Base-by-base conservation (phyloP, 306 rosid genomes). In the Biancaea sappan region DNA sequence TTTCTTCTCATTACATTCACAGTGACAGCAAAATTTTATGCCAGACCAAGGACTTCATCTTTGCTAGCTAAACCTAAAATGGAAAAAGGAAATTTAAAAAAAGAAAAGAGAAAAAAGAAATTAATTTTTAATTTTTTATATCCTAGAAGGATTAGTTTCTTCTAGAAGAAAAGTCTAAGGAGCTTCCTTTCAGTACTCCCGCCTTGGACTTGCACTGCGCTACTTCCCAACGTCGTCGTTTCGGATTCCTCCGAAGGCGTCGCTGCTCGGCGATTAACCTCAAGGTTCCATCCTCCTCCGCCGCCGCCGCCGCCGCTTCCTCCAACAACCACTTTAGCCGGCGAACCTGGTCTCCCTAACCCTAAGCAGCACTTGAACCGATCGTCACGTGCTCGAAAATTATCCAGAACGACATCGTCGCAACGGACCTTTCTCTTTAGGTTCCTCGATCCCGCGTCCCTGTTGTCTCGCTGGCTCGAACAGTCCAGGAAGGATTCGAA, bases 121-220 rank as follows among this genome's bases (percentile, higher is more conserved):
- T 37, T 37, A 3, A 37, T 37, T 11, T 31, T 0, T n/a, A n/a
- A n/a, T n/a, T n/a, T 44, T 44, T 48, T 15, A 47, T 15, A 21
- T 8, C 12, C 12, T 51, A n/a, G 24, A 3, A 47, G 52, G 52
- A 43, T 11, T 13, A 7, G 9, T 8, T 4, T 15, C 41, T 37
- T 74, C 63, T 63, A 87, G 70, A 87, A 37, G 77, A 88, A 90
- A 21, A 90, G 82, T 44, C 76, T 75, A 2, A 84, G 85, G 63
- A 74, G 88, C 48, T 83, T 81, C 35, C 57, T 83, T 69, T 77
- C 56, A 28, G 46, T 38, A 15, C 31, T 34, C 0, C 67, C 50
- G 72, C 38, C 74, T 53, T 59, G 77, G 21, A 28, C 65, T 4
- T 66, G 60, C 3, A 31, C 59, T 4, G 74, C 34, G 41, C 71